Evolutionary conservation across 768 basidiomycete genomes (phyloP).

Genomic region (Psilocybe subaeruginosa): DNA sequence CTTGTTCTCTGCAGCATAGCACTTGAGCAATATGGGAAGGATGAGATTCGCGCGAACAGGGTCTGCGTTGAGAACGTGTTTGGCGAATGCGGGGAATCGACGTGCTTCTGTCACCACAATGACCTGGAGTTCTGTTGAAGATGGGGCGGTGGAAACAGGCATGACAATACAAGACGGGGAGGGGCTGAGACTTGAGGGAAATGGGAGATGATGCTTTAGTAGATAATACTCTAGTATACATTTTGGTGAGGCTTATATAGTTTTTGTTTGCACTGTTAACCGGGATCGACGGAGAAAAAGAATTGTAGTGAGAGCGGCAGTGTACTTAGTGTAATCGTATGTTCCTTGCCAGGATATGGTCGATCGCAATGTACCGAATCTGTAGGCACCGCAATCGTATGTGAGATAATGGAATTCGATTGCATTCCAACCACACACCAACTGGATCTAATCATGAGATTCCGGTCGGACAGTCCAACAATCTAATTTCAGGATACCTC

Average conservation of each 20-base stretch:
- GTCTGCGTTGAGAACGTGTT: constrained; percentile 36
- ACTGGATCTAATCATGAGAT: background rate
- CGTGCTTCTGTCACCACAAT: background rate
- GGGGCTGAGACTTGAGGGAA: background rate
- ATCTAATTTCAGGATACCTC: too few species aligned
- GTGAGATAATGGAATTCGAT: background rate
- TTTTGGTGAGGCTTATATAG: background rate
- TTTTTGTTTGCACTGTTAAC: background rate
- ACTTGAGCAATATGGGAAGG: constrained; percentile 40
- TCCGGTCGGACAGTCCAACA: background rate
- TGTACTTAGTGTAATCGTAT: constrained; percentile 1
- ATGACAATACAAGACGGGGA: background rate
- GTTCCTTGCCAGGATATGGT: background rate
- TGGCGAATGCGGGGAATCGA: constrained; percentile 32
- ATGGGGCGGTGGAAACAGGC: background rate
- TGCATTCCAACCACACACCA: background rate
- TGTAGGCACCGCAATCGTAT: constrained; percentile 6
- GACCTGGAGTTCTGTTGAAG: background rate
- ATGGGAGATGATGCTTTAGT: background rate
- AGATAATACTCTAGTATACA: background rate
- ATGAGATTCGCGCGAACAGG: constrained; percentile 44
- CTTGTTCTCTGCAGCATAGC: constrained; percentile 17
- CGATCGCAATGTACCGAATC: constrained; percentile 1
- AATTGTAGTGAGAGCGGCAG: constrained; percentile 3
- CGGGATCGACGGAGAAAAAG: background rate